Conservation (phyloP, 768 basidiomycete genomes). For the Kwoniella shandongensis region DNA sequence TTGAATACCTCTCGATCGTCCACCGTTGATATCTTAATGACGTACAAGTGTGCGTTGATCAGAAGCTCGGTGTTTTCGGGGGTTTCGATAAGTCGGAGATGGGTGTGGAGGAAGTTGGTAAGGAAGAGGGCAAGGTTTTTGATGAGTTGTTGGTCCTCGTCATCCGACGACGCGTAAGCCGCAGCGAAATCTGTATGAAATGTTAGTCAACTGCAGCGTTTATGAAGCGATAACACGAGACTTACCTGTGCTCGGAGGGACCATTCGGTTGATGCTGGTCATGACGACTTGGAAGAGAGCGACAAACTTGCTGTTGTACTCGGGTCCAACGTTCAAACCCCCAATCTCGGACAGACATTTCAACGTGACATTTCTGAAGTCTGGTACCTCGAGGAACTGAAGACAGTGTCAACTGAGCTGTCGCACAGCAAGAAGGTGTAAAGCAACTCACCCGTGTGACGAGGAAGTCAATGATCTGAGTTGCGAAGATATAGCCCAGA, state of each 20-base stretch:
- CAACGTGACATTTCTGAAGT: conserved; percentile 94
- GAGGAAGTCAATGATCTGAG: conserved; percentile 90
- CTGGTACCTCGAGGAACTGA: conserved; percentile 92
- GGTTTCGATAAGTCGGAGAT: conserved; percentile 90
- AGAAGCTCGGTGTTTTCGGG: conserved; percentile 86
- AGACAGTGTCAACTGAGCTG: conserved; percentile 11
- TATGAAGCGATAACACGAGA: neutral
- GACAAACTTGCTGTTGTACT: conserved; percentile 97
- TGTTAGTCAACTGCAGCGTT: neutral
- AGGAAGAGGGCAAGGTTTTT: conserved; percentile 97
- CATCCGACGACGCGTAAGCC: conserved; percentile 83
- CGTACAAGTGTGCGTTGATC: conserved; percentile 94
- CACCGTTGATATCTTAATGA: conserved; percentile 96
- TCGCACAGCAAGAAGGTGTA: neutral
- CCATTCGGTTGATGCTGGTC: conserved; percentile 95
- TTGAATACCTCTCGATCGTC: conserved; percentile 99
- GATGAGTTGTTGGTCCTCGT: conserved; percentile 93
- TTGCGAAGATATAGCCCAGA: conserved; percentile 97
- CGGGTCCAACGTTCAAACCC: conserved; percentile 86
- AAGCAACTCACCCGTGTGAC: conserved; percentile 73
- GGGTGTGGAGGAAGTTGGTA: conserved; percentile 89
- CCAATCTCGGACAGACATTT: conserved; percentile 97
- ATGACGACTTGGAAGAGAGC: conserved; percentile 97
- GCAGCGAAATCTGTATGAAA: conserved; percentile 68
- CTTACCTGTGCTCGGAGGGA: conserved; percentile 79